Conservation (phyloP, 345 rosid genomes). For the Passiflora organensis region DNA sequence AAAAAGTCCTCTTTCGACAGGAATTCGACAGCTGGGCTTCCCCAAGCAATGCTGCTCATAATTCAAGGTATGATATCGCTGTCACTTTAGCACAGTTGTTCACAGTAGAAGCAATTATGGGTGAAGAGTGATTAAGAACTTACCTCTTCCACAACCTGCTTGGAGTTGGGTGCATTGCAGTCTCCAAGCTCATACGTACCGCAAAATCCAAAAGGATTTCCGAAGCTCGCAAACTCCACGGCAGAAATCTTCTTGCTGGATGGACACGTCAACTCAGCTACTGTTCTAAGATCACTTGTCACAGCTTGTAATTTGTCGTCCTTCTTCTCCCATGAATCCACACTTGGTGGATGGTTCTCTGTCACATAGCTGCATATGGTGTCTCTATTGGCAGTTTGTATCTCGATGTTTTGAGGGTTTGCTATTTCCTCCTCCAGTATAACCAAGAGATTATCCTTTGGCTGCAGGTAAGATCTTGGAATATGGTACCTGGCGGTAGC, state of each 20-base stretch:
- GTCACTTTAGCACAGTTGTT: no score
- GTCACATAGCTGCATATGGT: slow-evolving; percentile 59
- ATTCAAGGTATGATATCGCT: no score
- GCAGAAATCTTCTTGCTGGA: slow-evolving; percentile 36
- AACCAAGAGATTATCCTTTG: slow-evolving; percentile 52
- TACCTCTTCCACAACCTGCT: slow-evolving; percentile 60
- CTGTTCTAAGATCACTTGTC: slow-evolving; percentile 35
- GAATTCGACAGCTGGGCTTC: slow-evolving; percentile 46
- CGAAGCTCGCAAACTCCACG: slow-evolving; percentile 81
- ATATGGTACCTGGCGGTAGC: slow-evolving; percentile 82
- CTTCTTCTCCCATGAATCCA: slow-evolving; percentile 46
- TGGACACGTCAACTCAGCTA: slow-evolving; percentile 51
- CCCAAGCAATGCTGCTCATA: slow-evolving; percentile 56
- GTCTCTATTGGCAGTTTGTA: slow-evolving; percentile 53
- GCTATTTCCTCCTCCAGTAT: slow-evolving; percentile 61
- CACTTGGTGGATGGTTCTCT: slow-evolving; percentile 59
- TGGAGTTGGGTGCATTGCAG: slow-evolving; percentile 49
- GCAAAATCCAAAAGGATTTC: slow-evolving; percentile 67
- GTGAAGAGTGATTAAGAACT: no score
- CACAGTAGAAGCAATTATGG: no score
- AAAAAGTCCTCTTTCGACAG: slow-evolving; percentile 37
- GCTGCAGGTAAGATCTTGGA: slow-evolving; percentile 72
- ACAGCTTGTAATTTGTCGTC: slow-evolving; percentile 28
- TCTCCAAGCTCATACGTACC: slow-evolving; percentile 48
- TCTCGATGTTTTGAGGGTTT: slow-evolving; percentile 49